Percentiles rank a stretch among this genome's conserved stretches.
These are phyloP conservation scores for Clonostachys rhizophaga DNA, from an alignment of 2,329 filamentous ascomycete species.

Conservation along the genomic window DNA sequence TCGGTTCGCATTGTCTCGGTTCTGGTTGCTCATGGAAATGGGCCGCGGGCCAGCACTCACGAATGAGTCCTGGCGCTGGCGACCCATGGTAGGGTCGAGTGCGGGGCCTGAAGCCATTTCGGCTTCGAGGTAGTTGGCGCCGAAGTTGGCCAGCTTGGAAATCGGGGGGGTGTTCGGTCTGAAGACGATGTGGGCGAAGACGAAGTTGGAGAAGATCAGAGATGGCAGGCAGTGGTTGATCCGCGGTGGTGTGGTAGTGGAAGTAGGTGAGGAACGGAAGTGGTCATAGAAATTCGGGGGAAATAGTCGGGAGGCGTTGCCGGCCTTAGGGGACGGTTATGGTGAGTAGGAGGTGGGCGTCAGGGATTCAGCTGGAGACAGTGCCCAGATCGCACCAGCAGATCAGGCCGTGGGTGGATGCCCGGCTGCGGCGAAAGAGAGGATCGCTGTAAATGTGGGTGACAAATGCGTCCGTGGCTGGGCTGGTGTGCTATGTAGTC, in stretches of 20 bases:
- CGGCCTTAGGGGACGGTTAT: slow-evolving; percentile 21
- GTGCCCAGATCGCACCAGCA: neutral
- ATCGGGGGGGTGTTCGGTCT: too few relatives aligned
- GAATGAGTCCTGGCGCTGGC: slow-evolving; percentile 60
- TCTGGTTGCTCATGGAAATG: slow-evolving; percentile 62
- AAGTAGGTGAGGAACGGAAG: neutral
- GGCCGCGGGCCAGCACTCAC: slow-evolving; percentile 61
- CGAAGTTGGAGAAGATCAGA: too few relatives aligned
- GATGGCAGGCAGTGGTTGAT: too few relatives aligned
- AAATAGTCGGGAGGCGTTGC: slow-evolving; percentile 18
- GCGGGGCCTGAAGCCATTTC: slow-evolving; percentile 12
- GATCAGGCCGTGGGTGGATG: too few relatives aligned
- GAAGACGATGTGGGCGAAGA: too few relatives aligned
- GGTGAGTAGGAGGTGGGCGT: neutral
- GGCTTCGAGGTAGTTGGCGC: too few relatives aligned
- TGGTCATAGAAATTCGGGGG: slow-evolving; percentile 9
- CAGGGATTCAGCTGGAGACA: neutral
- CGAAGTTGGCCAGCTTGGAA: too few relatives aligned
- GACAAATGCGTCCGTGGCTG: too few relatives aligned
- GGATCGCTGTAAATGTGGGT: too few relatives aligned
- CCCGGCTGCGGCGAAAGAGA: too few relatives aligned
- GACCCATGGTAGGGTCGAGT: slow-evolving; percentile 51
- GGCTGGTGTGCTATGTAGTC: too few relatives aligned
- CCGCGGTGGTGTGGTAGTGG: too few relatives aligned
- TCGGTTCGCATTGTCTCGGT: slow-evolving; percentile 52